Base-by-base conservation (phyloP, 371 early-diverging fungal species). In the Funneliformis caledonium region DNA sequence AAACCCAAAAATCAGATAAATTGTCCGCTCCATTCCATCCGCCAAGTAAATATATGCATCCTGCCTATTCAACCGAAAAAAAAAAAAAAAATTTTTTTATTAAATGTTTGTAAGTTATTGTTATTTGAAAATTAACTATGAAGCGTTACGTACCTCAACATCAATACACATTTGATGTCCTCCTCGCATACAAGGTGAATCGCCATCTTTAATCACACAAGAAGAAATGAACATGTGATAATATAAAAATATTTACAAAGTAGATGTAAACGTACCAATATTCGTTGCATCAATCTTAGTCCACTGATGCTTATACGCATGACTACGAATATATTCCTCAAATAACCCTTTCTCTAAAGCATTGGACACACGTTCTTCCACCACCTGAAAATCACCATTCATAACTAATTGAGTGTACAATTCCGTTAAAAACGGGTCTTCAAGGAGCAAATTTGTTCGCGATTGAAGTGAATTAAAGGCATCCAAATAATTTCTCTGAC, bases 131-230 rank as follows among this genome's bases (percentile, higher is more conserved):
- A 47, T 16, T 19, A 81, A 72, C 37, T 31, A 14, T 60, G 19
- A 1, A 26, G 26, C 19, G 5, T 50, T 4, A 37, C 43, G 52
- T 61, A 82, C 85, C 45, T 92, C 88, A 10, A 87, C 86, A 82
- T 98, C 97, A 33, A 97, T 90, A 82, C 96, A 96, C 97, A 98
- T 96, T 84, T 98, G 98, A 87, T 99, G 99, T 5, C 98, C 99
- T 43, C 98, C 99, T 72, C 99, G 89, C 22, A 87, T 86, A 70
- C 87, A 84, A 14, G 92, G 93, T 22, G 85, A 81, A 19, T 86
- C 82, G 0, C 86, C 87, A 65, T 84, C 83, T 86, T 76, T 16
- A 0, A 52, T 59, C 22, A 5, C 4, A 22, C 22, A 64, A 26
- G 4, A 56, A 64, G 26, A 64, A 12, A 31, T 64, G 6, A 31